Base-by-base conservation (phyloP, 2,329 filamentous ascomycete genomes). In the Penicillium sp. region DNA sequence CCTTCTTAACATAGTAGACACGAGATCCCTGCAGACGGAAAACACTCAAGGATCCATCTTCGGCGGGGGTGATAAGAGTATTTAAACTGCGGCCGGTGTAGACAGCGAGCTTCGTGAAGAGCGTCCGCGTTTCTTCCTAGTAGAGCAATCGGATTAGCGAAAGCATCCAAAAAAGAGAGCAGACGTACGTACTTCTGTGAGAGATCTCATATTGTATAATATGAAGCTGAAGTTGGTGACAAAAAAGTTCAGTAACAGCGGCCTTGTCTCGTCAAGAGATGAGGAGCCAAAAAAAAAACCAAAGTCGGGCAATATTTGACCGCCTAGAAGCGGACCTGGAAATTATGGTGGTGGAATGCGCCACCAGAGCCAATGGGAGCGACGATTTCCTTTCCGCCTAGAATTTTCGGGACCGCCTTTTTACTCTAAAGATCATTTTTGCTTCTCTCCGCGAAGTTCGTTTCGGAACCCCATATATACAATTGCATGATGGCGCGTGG, bases 41-140 rank as follows among this genome's bases (percentile, higher is more conserved):
- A 54, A 95, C 89, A 72, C 30, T 41, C 37, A 29, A 19, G 1
- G 37, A n/a, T 55, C 84, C 80, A 62, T 80, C 81, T 72, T 84
- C 79, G 64, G 86, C 80, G 53, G 87, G 76, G 33, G 45, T 42
- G 25, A 47, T 41, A 5, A 47, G 45, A 27, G 45, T 25, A 14
- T 47, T 47, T 10, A 47, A 31, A 28, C 37, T 41, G 25, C 39
- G 38, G 59, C 91, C 90, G 19, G 88, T 93, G 77, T 97, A 99
- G 71, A 90, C 88, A 50, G 93, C 93, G 34, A 99, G 83, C 77
- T 97, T 95, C 61, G 86, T 82, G 72, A 96, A 95, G 63, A 96
- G 83, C 1, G 87, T 88, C 69, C 88, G 67, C 9, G 73, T 76
- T 57, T 78, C 76, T 46, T 46, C 69, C 41, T 44, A n/a, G 18